Conservation (phyloP, 2,329 filamentous ascomycete genomes). For the Fusarium heterosporum region DNA sequence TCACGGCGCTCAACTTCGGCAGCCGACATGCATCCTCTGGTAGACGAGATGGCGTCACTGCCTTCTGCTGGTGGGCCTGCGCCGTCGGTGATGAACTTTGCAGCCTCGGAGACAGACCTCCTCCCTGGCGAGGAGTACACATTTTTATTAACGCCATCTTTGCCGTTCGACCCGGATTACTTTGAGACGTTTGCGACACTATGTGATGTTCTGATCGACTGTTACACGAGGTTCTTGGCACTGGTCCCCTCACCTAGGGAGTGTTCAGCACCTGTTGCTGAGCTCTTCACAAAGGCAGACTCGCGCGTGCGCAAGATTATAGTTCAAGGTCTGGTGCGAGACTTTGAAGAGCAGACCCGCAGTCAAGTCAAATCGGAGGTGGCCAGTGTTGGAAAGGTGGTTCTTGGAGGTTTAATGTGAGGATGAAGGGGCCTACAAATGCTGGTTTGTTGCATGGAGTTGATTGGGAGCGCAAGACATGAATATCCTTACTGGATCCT, state of each 20-base stretch:
- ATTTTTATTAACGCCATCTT: slow-evolving; percentile 86
- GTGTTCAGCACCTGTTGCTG: slow-evolving; percentile 77
- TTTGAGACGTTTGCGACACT: slow-evolving; percentile 96
- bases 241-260: slow-evolving; percentile 81
- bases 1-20: slow-evolving; percentile 65
- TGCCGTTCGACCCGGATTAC: slow-evolving; percentile 97
- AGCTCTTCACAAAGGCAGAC: slow-evolving; percentile 92
- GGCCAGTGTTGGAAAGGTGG: slow-evolving; percentile 86
- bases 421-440: background rate
- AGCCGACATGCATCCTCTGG: slow-evolving; percentile 54
- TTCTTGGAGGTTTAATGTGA: slow-evolving; percentile 85
- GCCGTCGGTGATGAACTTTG: slow-evolving; percentile 66
- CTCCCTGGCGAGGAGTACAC: slow-evolving; percentile 88
- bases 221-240: slow-evolving; percentile 81
- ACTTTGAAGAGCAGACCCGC: slow-evolving; percentile 91
- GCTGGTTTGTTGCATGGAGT: slow-evolving; percentile 32
- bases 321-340: slow-evolving; percentile 85
- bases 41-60: slow-evolving; percentile 48
- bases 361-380: slow-evolving; percentile 82
- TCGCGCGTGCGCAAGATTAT: slow-evolving; percentile 88
- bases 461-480: slow-evolving; percentile 34
- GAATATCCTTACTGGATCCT: slow-evolving; percentile 38
- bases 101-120: slow-evolving; percentile 72
- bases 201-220: slow-evolving; percentile 94
- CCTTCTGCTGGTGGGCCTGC: slow-evolving; percentile 48